Conservation (phyloP, 495 filamentous ascomycete species). For the Bacidia rubella region DNA sequence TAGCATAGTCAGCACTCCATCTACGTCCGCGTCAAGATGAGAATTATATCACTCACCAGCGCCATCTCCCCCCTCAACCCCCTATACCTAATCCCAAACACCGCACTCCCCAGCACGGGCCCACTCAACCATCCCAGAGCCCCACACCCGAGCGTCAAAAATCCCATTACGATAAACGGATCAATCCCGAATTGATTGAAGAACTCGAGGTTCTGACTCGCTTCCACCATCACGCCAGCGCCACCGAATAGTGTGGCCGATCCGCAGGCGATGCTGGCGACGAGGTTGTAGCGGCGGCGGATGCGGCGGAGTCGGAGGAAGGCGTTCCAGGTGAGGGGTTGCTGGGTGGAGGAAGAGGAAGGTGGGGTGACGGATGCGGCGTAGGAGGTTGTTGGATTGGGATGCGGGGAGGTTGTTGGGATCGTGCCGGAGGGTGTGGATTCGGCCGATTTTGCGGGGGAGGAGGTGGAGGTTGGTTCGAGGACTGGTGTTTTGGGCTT, state of each 20-base stretch:
- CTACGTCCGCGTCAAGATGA: background rate
- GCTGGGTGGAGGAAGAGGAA: background rate
- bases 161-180: slow-evolving; percentile 68
- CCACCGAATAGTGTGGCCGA: slow-evolving; percentile 43
- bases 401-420: background rate
- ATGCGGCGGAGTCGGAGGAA: slow-evolving; percentile 83
- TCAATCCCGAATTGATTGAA: slow-evolving; percentile 64
- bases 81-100: slow-evolving; percentile 61
- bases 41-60: slow-evolving; percentile 40
- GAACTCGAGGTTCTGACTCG: slow-evolving; percentile 49
- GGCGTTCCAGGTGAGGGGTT: slow-evolving; percentile 52
- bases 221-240: slow-evolving; percentile 40
- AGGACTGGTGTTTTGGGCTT: background rate
- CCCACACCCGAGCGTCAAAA: slow-evolving; percentile 57
- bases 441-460: slow-evolving; percentile 1
- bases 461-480: background rate
- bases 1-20: slow-evolving; percentile 9
- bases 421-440: slow-evolving; percentile 4
- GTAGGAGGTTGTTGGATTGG: background rate
- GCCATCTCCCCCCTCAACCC: slow-evolving; percentile 52
- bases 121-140: slow-evolving; percentile 77
- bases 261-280: slow-evolving; percentile 53
- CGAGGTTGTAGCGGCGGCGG: slow-evolving; percentile 70
- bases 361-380: slow-evolving; percentile 1
- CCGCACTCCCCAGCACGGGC: slow-evolving; percentile 58